phyloP scores from a whole-genome alignment of 2,329 filamentous ascomycete species.

The Colletotrichum brevisporum region DNA sequence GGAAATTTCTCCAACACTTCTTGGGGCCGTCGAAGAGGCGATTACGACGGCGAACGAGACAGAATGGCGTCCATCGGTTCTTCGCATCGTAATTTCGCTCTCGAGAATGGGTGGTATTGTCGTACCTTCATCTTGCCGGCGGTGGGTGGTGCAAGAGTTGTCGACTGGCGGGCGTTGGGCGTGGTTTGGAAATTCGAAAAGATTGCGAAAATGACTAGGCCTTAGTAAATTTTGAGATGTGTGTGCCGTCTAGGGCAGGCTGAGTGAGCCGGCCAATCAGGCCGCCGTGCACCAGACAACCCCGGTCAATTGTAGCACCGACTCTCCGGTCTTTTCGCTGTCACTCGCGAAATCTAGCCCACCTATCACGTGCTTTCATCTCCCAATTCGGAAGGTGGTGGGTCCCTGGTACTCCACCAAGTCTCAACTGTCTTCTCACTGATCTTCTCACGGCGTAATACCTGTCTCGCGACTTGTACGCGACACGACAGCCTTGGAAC shows the following conservation, averaged over 20 bases:
- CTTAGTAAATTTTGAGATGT: conserved; percentile 51
- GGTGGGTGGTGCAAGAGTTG: conserved; percentile 61
- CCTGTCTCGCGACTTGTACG: background rate
- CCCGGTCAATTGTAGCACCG: conserved; percentile 19
- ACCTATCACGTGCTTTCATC: conserved; percentile 12
- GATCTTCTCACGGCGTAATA: background rate
- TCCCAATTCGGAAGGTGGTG: conserved; percentile 12
- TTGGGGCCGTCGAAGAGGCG: background rate
- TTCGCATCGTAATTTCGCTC: background rate
- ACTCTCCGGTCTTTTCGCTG: background rate
- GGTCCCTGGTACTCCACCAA: background rate
- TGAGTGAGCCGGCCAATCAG: conserved; percentile 51
- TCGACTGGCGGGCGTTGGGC: conserved; percentile 56
- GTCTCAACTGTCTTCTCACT: background rate
- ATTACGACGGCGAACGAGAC: background rate
- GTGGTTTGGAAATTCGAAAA: conserved; percentile 46
- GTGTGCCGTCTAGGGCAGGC: conserved; percentile 58
- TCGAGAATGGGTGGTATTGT: conserved; percentile 6
- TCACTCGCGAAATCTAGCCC: conserved; percentile 3
- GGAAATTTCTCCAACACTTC: background rate
- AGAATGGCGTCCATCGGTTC: background rate
- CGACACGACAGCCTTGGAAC: background rate
- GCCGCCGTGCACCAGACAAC: background rate
- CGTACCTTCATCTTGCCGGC: conserved; percentile 66
- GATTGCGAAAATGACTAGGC: background rate